Base-by-base conservation (phyloP, 768 basidiomycete species). In the Candolleomyces aberdarensis region DNA sequence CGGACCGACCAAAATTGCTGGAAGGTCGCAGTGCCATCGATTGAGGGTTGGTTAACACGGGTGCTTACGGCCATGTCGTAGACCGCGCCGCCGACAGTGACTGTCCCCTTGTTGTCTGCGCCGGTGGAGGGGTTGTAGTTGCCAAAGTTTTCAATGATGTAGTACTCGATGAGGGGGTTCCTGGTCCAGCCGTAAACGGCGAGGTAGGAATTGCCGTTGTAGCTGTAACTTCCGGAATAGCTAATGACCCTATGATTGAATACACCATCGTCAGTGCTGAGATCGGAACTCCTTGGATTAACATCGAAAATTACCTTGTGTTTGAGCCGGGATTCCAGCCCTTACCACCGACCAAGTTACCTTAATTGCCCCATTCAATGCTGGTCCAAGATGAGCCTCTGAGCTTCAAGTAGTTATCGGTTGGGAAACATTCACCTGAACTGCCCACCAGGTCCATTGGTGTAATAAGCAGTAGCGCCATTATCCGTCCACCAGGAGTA, bases 1-100 rank as follows among this genome's bases (percentile, higher is more conserved):
- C 80, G 76, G 57, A 82, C 73, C 53, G 76, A 76, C 78, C 78
- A 81, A 71, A 70, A 81, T 62, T 81, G 80, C 62, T 75, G 65
- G 72, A 82, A 81, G 17, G 78, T 81, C 58, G 62, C 61, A 19
- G 77, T 79, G 41, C 79, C 80, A 9, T 66, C 48, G 65, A 80
- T 80, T 5, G 80, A 80, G 3, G 79, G 76, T 56, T 70, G 66
- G 65, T 81, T 78, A 51, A 70, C 66, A 55, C 77, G 77, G 51
- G 64, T 61, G 61, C 71, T 75, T 61, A 67, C 52, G 71, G 74
- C 74, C 64, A 82, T 76, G 64, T 78, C 67, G 73, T 82, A 82
- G 51, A 72, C 71, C 22, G 67, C 71, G 11, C 79, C 79, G 62
- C 81, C 78, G 57, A 70, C 75, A 56, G 71, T 76, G 58, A 80